phyloP scores from a whole-genome alignment of 352 stramenopile genomes.

The Plasmopara halstedii region DNA sequence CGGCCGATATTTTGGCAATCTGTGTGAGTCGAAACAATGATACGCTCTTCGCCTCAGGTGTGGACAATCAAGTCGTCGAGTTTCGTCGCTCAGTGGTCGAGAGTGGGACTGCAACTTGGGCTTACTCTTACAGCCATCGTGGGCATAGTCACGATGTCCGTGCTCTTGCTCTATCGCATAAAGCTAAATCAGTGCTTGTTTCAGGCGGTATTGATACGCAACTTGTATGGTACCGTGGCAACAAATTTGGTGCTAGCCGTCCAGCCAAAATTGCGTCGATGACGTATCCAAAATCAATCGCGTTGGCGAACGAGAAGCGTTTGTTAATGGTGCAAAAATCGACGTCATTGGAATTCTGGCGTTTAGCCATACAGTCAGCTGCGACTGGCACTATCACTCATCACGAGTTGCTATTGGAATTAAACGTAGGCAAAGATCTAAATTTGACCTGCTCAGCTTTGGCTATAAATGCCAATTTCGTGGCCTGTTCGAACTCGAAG shows the following conservation, averaged over 20 bases:
- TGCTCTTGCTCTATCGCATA: conserved; percentile 64
- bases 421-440: conserved; percentile 65
- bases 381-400: conserved; percentile 28
- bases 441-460: conserved; percentile 85
- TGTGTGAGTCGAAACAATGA: conserved; percentile 77
- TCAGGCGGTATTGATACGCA: conserved; percentile 92
- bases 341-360: conserved; percentile 68
- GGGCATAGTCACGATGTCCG: conserved; percentile 88
- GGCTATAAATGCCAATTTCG: conserved; percentile 72
- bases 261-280: conserved; percentile 88
- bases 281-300: conserved; percentile 62
- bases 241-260: conserved; percentile 76
- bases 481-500: conserved; percentile 80
- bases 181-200: conserved; percentile 59
- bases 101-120: conserved; percentile 44
- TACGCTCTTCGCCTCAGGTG: conserved; percentile 87
- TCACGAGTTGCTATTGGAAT: conserved; percentile 68
- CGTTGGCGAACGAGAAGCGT: conserved; percentile 55
- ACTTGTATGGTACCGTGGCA: conserved; percentile 85
- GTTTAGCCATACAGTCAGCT: conserved; percentile 28
- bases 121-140: conserved; percentile 84
- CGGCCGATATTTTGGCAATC: conserved; percentile 87
- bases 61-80: conserved; percentile 91
- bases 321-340: conserved; percentile 70
- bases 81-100: conserved; percentile 46